A percentile compares a stretch with the other conserved stretches of the same genome.
phyloP scores from a whole-genome alignment of 345 rosid genomes.

The Salix udensis region DNA sequence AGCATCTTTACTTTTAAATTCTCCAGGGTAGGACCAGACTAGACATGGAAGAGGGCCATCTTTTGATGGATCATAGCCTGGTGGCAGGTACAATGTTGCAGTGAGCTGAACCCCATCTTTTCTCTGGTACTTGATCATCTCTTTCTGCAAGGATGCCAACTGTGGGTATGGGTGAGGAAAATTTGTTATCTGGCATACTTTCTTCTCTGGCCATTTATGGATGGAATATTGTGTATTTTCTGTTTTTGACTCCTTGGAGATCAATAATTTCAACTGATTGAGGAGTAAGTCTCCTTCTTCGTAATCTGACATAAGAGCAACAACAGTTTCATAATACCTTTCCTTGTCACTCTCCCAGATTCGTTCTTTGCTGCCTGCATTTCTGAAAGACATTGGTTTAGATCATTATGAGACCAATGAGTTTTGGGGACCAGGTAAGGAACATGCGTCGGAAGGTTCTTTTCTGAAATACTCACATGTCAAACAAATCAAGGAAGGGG shows the following conservation, averaged over 20 bases:
- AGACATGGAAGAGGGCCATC: conserved; percentile 95
- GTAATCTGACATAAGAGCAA: conserved; percentile 91
- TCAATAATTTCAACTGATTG: conserved; percentile 71
- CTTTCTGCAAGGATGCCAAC: conserved; percentile 86
- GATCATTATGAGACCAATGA: conserved; percentile 19
- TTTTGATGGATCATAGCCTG: conserved; percentile 77
- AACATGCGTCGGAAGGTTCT: background rate
- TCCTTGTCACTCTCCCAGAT: conserved; percentile 98
- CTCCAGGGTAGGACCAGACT: conserved; percentile 97
- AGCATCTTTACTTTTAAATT: conserved; percentile 99
- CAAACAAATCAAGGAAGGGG: conserved; percentile 96
- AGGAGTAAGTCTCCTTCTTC: conserved; percentile 63
- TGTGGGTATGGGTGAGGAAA: conserved; percentile 98
- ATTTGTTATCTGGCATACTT: conserved; percentile 66
- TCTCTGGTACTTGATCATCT: conserved; percentile 94
- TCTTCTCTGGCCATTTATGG: conserved; percentile 83
- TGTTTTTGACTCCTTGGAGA: conserved; percentile 90
- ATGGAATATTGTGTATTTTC: conserved; percentile 88
- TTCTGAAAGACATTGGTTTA: conserved; percentile 54
- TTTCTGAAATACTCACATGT: conserved; percentile 59
- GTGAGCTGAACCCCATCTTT: conserved; percentile 96
- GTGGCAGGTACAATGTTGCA: conserved; percentile 91
- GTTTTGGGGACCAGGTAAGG: background rate
- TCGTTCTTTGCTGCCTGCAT: conserved; percentile 85
- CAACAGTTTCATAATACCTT: conserved; percentile 76